phyloP scores from a whole-genome alignment of 768 basidiomycete genomes.

The Podaxis sp. region DNA sequence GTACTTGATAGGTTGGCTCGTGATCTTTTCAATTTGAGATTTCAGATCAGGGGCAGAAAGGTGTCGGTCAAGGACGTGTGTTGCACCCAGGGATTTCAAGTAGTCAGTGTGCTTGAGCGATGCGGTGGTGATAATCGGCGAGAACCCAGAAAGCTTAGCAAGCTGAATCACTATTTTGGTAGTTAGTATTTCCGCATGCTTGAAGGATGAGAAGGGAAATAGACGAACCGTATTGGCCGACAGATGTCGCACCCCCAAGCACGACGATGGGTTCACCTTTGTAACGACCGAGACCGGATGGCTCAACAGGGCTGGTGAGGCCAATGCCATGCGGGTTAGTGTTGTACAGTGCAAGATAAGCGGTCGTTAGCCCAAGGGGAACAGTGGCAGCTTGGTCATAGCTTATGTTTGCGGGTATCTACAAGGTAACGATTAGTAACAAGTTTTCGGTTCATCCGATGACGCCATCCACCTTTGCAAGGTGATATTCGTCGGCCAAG shows the following conservation, averaged over 20 bases:
- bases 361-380: conserved; percentile 44
- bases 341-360: conserved; percentile 46
- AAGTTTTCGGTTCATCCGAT: conserved; percentile 2
- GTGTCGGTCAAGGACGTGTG: conserved; percentile 29
- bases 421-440: not conserved
- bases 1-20: conserved; percentile 16
- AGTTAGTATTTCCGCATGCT: conserved; percentile 13
- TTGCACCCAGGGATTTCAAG: conserved; percentile 37
- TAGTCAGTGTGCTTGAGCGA: conserved; percentile 23
- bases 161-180: conserved; percentile 21
- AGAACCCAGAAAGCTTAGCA: conserved; percentile 35
- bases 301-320: conserved; percentile 34
- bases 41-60: conserved; percentile 16
- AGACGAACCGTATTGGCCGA: conserved; percentile 21
- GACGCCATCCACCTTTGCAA: conserved; percentile 29
- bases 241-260: conserved; percentile 25
- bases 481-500: conserved; percentile 32
- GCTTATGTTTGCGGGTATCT: conserved; percentile 43
- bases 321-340: conserved; percentile 32
- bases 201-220: conserved; percentile 25
- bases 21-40: conserved; percentile 22
- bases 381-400: conserved; percentile 47
- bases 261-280: conserved; percentile 36
- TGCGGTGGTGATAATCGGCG: conserved; percentile 36
- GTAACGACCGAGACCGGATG: conserved; percentile 34